These are phyloP conservation scores for Moricandia moricandioides DNA, from an alignment of 345 rosid species.

Conservation along the genomic window DNA sequence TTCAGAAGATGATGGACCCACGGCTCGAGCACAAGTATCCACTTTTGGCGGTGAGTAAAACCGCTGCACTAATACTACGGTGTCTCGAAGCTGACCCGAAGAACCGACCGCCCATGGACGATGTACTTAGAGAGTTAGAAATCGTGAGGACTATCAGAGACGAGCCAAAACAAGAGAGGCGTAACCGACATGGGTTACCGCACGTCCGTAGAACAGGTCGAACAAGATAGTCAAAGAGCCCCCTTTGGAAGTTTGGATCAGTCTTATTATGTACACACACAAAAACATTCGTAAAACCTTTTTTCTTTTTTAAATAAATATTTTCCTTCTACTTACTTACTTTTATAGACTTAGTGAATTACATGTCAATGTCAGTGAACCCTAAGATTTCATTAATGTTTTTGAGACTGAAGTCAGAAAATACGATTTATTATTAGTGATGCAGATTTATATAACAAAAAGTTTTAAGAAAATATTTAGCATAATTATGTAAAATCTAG, in stretches of 20 bases:
- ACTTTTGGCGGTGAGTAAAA: conserved; percentile 39
- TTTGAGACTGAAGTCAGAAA: neutral
- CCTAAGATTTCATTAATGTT: neutral
- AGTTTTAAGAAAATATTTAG: no score
- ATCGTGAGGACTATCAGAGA: conserved; percentile 38
- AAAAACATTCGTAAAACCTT: neutral
- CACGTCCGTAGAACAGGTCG: conserved; percentile 30
- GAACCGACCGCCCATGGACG: conserved; percentile 71
- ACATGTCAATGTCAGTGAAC: neutral
- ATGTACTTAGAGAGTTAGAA: conserved; percentile 47
- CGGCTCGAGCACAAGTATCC: conserved; percentile 58
- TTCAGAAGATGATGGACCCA: conserved; percentile 70
- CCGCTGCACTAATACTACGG: conserved; percentile 47
- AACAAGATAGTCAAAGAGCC: conserved; percentile 20
- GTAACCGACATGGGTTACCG: conserved; percentile 26
- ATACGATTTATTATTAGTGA: no score
- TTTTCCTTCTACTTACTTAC: neutral
- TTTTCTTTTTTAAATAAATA: neutral
- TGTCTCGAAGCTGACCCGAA: conserved; percentile 65
- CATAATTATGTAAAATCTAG: no score
- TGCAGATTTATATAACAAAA: no score
- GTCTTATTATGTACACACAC: neutral
- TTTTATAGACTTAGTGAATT: neutral
- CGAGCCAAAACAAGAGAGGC: conserved; percentile 34
- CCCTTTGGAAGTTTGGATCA: neutral